Conservation (phyloP, 176 grass and related monocot species). For the Carex cristatella region DNA sequence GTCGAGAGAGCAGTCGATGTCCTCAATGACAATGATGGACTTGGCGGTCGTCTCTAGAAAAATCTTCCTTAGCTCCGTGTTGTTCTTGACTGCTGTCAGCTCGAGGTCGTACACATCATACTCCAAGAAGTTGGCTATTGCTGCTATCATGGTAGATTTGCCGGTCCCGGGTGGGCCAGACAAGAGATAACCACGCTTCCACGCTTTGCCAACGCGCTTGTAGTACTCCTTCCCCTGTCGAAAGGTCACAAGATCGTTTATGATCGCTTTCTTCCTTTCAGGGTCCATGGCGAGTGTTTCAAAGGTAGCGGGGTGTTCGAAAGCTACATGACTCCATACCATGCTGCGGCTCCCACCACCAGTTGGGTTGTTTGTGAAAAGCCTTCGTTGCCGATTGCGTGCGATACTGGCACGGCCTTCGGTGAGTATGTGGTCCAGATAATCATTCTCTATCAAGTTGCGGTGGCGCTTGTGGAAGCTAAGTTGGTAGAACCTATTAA, state of each 20-base stretch:
- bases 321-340: slow-evolving; percentile 26
- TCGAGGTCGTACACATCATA: slow-evolving; percentile 28
- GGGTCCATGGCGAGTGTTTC: slow-evolving; percentile 29
- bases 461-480: slow-evolving; percentile 21
- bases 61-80: slow-evolving; percentile 24
- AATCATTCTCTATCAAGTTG: background rate
- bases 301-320: slow-evolving; percentile 29
- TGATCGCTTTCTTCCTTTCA: slow-evolving; percentile 15
- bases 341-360: background rate
- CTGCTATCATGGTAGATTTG: slow-evolving; percentile 28
- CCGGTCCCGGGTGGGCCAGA: slow-evolving; percentile 25
- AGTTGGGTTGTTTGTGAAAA: slow-evolving; percentile 12
- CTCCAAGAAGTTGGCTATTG: slow-evolving; percentile 25
- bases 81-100: slow-evolving; percentile 26
- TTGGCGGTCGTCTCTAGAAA: slow-evolving; percentile 23
- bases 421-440: slow-evolving; percentile 6
- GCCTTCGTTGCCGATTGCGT: slow-evolving; percentile 8
- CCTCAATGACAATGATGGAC: slow-evolving; percentile 31
- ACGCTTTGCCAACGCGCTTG: slow-evolving; percentile 23
- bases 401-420: background rate
- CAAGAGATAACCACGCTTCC: slow-evolving; percentile 33
- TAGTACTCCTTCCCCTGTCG: slow-evolving; percentile 25
- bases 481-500: slow-evolving; percentile 4
- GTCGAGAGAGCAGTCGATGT: slow-evolving; percentile 32
- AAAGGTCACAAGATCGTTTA: slow-evolving; percentile 11